Evolutionary conservation across 345 rosid genomes (phyloP), one percentile per base, ranked within the genome.

Genomic region (Rhizophora apiculata): DNA sequence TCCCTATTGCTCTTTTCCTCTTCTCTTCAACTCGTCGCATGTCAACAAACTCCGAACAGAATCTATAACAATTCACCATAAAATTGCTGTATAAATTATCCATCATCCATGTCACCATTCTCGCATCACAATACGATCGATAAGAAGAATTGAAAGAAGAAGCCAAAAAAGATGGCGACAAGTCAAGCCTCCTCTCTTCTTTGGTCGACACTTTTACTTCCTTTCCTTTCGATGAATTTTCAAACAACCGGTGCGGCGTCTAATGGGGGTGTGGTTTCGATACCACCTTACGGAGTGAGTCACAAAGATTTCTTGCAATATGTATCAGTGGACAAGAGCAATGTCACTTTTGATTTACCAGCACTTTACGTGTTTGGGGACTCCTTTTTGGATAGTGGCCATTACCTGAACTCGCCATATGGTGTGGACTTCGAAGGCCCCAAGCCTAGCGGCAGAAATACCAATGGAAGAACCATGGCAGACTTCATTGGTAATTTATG

Each of bases 381-480:
- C 60, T 56, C 60, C 29, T 31, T 22, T 10, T 56, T 56, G 29
- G 60, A 56, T 56, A 56, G 18, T 24, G 60, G 60, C 13, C 60
- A 27, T 24, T 24, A 6, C 29, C 1, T 56, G 26, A 0, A 24
- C 13, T 4, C 6, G 60, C 60, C 60, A 24, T 56, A 56, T 24
- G 60, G 60, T 9, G 30, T 56, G 18, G 60, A 56, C 29, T 56
- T 56, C 1, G 60, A 27, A 24, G 60, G 60, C 30, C 18, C 49
- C 0, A 56, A 11, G 29, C 60, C 60, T 24, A 8, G 29, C 29
- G 31, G 60, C 4, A 56, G 60, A 56, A 56, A 21, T 9, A 56
- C 60, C 60, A 56, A 56, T 56, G 60, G 60, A 56, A 56, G 60
- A 56, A 56, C 26, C 60, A 21, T 24, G 60, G 60, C 60, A 56